Evolutionary conservation across 2,329 filamentous ascomycete species (phyloP).

Genomic region (Biscogniauxia mediterranea): DNA sequence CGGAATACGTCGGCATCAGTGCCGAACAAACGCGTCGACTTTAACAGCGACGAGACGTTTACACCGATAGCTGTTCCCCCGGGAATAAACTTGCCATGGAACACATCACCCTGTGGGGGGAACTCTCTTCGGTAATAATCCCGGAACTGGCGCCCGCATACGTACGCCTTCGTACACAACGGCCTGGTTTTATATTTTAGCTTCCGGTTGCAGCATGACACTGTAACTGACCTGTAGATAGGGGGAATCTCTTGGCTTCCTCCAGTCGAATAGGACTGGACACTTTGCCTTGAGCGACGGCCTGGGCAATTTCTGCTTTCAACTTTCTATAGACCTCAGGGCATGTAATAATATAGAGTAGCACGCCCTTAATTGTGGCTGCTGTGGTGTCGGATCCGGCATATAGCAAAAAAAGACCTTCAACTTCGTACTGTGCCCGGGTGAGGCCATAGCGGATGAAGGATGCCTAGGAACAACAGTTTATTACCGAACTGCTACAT

Average conservation of each 20-base stretch:
- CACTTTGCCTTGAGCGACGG: background rate
- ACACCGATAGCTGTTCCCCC: conserved; percentile 12
- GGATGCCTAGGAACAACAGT: background rate
- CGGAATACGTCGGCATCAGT: conserved; percentile 15
- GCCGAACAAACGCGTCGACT: conserved; percentile 11
- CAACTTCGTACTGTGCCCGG: conserved; percentile 3
- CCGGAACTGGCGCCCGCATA: conserved; percentile 31
- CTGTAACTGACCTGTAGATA: conserved; percentile 25
- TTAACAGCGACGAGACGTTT: conserved; percentile 7
- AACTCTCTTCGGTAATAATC: conserved; percentile 22
- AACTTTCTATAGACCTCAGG: conserved; percentile 10
- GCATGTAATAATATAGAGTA: conserved; percentile 11
- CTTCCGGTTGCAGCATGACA: background rate
- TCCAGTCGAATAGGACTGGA: conserved; percentile 6
- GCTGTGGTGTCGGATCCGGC: conserved; percentile 12
- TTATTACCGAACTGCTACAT: background rate
- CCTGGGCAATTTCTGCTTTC: conserved; percentile 9
- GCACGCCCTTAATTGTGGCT: conserved; percentile 1
- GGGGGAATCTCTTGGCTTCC: conserved; percentile 25
- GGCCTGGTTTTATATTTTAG: conserved; percentile 21
- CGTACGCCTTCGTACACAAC: conserved; percentile 38
- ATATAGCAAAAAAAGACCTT: conserved; percentile 8
- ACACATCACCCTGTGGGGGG: conserved; percentile 24
- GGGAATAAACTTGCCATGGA: conserved; percentile 13
- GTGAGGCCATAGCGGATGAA: conserved; percentile 9